Conservation (phyloP, 1,284 basidiomycete genomes). For the Singerocomus rubriflavus region DNA sequence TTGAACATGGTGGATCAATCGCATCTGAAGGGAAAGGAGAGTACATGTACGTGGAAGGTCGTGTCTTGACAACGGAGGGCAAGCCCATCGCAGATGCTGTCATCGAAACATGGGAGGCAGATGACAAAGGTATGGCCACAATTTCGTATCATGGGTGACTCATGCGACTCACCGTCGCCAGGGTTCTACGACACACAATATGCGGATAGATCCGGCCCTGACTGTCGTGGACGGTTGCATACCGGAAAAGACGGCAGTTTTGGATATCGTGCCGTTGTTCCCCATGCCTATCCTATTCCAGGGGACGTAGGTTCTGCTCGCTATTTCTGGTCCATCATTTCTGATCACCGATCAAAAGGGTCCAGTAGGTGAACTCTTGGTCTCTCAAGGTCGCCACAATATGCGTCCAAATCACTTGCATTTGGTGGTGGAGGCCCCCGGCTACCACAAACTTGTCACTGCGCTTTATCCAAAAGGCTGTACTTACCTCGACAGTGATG, state of each 20-base stretch:
- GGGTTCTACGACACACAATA: conserved; percentile 69
- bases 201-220: conserved; percentile 53
- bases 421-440: conserved; percentile 65
- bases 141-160: neutral
- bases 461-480: conserved; percentile 76
- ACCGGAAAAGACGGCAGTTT: conserved; percentile 66
- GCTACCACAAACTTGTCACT: conserved; percentile 71
- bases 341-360: conserved; percentile 43
- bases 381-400: conserved; percentile 63
- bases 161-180: conserved; percentile 14
- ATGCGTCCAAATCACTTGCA: conserved; percentile 81
- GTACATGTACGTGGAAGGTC: conserved; percentile 78
- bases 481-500: conserved; percentile 61
- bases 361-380: conserved; percentile 66
- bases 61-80: conserved; percentile 62
- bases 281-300: conserved; percentile 78
- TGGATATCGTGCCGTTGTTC: conserved; percentile 74
- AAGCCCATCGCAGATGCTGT: conserved; percentile 62
- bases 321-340: neutral
- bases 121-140: conserved; percentile 50
- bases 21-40: conserved; percentile 82
- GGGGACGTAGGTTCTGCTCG: conserved; percentile 51
- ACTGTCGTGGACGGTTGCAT: conserved; percentile 73
- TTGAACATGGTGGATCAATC: conserved; percentile 59
- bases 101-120: conserved; percentile 90